Evolutionary conservation across 371 early-diverging fungal genomes (phyloP), one percentile per base, ranked within the genome.

Genomic region (Mucor circinelloides): DNA sequence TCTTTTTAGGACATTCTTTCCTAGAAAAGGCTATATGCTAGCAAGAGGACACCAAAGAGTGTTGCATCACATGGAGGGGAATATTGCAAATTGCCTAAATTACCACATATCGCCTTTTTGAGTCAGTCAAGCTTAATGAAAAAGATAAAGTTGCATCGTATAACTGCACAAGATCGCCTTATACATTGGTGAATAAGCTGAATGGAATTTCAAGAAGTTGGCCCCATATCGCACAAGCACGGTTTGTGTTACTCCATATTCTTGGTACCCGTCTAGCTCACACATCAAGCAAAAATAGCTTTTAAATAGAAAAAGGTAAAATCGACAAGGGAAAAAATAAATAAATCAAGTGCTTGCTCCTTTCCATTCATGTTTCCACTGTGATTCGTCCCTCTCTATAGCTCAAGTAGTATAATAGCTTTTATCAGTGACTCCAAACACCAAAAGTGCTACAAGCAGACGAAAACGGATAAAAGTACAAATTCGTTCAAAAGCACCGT

Each of bases 1-100:
- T 54, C 54, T 54, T 54, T 54, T 54, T 27, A 54, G 54, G 54
- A 25, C 28, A 54, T 54, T 54, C 54, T 54, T 54, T 54, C 54
- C 54, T 27, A 54, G 25, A 54, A 25, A 54, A 54, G 54, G 12
- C 7, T 15, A 28, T 54, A 25, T 54, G 54, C 21, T 27, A 54
- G 25, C 17, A 54, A 54, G 25, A 46, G 19, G 21, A 46, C 9
- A 46, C 6, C n/a, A 28, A 25, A 54, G 17, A 4, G 25, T 25
- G 10, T 21, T 54, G 25, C 54, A 54, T 54, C 54, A 54, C 54
- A 54, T 54, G 54, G 23, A 28, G 10, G 3, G 17, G 4, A 1
- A 28, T 28, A 3, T 54, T 54, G 54, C 25, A 54, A 54, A 28
- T 54, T 54, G 6, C 54, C 54, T 27, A 15, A 54, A 28, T 25